These are phyloP conservation scores for Phlebopus sp. DNA, from an alignment of 1,284 basidiomycete species.

Conservation along the genomic window DNA sequence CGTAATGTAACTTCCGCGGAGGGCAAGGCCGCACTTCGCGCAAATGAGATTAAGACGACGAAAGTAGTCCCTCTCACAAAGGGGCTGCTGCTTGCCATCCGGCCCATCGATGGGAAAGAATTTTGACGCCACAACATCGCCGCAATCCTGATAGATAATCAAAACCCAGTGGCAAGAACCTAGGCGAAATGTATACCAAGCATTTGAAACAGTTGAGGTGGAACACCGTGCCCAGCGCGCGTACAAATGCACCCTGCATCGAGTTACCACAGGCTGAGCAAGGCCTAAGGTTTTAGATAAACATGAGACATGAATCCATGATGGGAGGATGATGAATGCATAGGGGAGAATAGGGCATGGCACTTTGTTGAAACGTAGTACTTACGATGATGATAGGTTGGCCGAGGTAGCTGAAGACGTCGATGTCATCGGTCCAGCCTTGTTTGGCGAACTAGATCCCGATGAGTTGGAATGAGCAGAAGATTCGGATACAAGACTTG, in stretches of 20 bases:
- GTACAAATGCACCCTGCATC: slow-evolving; percentile 94
- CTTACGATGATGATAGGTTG: slow-evolving; percentile 46
- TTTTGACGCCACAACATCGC: slow-evolving; percentile 94
- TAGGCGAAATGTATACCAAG: slow-evolving; percentile 57
- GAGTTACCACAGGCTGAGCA: slow-evolving; percentile 72
- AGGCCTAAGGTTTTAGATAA: slow-evolving; percentile 40
- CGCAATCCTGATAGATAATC: slow-evolving; percentile 74
- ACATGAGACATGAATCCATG: slow-evolving; percentile 12
- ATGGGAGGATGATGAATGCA: slow-evolving; percentile 1
- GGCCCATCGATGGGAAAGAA: slow-evolving; percentile 96
- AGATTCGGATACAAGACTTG: slow-evolving; percentile 47
- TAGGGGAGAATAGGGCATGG: slow-evolving; percentile 21
- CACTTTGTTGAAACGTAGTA: slow-evolving; percentile 20
- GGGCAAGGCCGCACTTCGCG: slow-evolving; percentile 90
- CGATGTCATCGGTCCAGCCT: slow-evolving; percentile 46
- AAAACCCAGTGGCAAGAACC: background rate
- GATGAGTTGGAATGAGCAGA: slow-evolving; percentile 50
- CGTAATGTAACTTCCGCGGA: slow-evolving; percentile 98
- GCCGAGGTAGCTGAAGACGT: slow-evolving; percentile 41
- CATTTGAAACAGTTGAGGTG: slow-evolving; percentile 98
- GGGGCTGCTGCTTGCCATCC: slow-evolving; percentile 82
- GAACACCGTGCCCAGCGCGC: slow-evolving; percentile 92
- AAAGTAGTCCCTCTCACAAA: slow-evolving; percentile 99
- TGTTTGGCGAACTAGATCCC: slow-evolving; percentile 38
- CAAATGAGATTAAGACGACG: slow-evolving; percentile 94